Evolutionary conservation across 345 rosid genomes (phyloP).

Genomic region (Gossypium thurberi): DNA sequence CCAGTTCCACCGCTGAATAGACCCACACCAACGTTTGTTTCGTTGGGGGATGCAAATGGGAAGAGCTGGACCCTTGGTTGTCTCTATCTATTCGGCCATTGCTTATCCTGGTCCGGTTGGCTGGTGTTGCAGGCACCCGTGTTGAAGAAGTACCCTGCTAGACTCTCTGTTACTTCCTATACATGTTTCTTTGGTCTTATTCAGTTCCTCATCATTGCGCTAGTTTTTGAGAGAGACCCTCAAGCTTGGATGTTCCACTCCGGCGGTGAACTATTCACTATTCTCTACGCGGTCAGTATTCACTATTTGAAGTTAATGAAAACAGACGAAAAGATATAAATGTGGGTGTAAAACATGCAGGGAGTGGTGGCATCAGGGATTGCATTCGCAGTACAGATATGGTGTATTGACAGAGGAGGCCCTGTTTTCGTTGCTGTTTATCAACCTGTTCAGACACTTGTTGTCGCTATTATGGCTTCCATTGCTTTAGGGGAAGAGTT

Average conservation of each 20-base stretch:
- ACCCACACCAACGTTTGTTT: conserved; percentile 27
- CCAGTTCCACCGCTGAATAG: conserved; percentile 45
- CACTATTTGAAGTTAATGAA: not conserved
- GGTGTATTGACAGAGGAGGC: conserved; percentile 99
- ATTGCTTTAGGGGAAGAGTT: conserved; percentile 82
- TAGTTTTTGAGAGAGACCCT: conserved; percentile 55
- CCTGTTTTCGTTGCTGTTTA: conserved; percentile 98
- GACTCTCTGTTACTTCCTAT: conserved; percentile 91
- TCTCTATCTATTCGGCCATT: conserved; percentile 84
- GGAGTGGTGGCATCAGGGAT: conserved; percentile 98
- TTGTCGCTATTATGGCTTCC: conserved; percentile 95
- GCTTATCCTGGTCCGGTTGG: conserved; percentile 97
- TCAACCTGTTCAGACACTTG: conserved; percentile 97
- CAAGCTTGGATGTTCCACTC: conserved; percentile 77
- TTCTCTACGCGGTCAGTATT: conserved; percentile 79
- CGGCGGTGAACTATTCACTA: conserved; percentile 81
- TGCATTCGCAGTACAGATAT: conserved; percentile 95
- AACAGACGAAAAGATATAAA: too few relatives aligned
- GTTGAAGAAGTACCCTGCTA: conserved; percentile 87
- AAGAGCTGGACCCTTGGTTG: conserved; percentile 96
- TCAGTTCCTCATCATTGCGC: conserved; percentile 87
- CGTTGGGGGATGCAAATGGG: conserved; percentile 60
- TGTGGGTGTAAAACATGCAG: conserved; percentile 29
- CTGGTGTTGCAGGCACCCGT: conserved; percentile 92
- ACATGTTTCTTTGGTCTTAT: conserved; percentile 92